Evolutionary conservation across 257 asterid species (phyloP).

Genomic region (Ajuga chamaepitys): DNA sequence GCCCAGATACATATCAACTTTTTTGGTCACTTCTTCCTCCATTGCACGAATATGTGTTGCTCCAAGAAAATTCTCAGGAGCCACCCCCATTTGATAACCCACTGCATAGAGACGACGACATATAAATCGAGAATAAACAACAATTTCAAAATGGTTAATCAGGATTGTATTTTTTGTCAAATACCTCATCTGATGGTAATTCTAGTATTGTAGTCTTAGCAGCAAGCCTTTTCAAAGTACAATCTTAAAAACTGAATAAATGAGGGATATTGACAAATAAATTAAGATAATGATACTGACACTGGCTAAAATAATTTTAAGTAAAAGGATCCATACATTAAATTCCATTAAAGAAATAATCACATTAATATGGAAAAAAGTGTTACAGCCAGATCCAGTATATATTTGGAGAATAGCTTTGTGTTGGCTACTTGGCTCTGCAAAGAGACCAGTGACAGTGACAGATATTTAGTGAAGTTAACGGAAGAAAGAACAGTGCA

Average conservation of each 20-base stretch:
- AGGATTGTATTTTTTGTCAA: background rate
- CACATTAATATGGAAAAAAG: background rate
- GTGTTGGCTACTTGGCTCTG: background rate
- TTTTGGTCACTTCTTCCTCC: conserved; percentile 54
- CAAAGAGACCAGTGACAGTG: background rate
- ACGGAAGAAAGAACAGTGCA: background rate
- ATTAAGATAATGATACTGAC: background rate
- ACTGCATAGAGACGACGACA: conserved; percentile 24
- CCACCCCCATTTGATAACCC: conserved; percentile 64
- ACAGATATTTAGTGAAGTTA: background rate
- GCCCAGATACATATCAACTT: conserved; percentile 42
- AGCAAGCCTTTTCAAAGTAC: background rate
- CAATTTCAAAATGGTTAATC: background rate
- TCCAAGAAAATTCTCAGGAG: conserved; percentile 44
- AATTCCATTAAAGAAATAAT: background rate
- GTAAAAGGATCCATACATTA: background rate
- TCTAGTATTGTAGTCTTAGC: background rate
- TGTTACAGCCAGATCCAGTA: background rate
- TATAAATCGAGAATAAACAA: background rate
- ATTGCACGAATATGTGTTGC: conserved; percentile 49
- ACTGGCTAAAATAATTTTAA: background rate
- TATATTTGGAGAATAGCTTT: too few species aligned
- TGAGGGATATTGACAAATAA: background rate
- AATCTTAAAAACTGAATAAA: background rate
- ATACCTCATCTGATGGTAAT: background rate